Evolutionary conservation across 441 rosid species (phyloP), one percentile per base, ranked within the genome.

Genomic region (Syzygium syzygioides): DNA sequence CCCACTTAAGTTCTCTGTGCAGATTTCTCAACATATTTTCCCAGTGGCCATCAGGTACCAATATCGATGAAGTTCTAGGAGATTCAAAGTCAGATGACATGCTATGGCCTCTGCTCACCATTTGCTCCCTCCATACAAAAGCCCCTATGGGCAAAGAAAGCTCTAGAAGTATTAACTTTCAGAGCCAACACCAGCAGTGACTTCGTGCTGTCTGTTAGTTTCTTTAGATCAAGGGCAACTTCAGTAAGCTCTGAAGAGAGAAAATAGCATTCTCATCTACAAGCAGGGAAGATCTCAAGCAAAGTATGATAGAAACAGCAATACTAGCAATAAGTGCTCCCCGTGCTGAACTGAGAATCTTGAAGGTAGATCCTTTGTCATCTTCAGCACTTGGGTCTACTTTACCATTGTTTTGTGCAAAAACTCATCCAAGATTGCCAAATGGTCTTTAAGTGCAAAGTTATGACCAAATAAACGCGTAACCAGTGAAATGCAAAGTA

Each of bases 401-500:
- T 89, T 87, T 92, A 64, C 85, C 90, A 60, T 94, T 95, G 90
- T 93, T 93, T 76, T 96, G 94, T 25, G 95, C 92, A 90, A 98
- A 96, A 89, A 96, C 89, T 95, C 96, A 92, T 98, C 99, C 99
- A 99, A 98, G 86, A 96, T 91, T 87, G 93, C 87, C 93, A 96
- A 93, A 76, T 96, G 94, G 92, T 93, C 93, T 68, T 90, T 92
- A 88, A 98, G 97, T 41, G 93, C 92, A 93, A 98, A 95, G 86
- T 98, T 98, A 79, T 99, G 94, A 86, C 98, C 99, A 90, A 95
- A 98, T 90, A 96, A 91, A 98, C 99, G 7, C 99, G 90, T 89
- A 96, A 89, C 99, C 99, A 96, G 66, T 99, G 97, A 85, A 98
- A 96, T 54, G 97, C 95, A 92, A 96, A 98, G 91, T 98, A 96